Base-by-base conservation (phyloP, 805 yeast species). In the Zygosaccharomyces bailii region DNA sequence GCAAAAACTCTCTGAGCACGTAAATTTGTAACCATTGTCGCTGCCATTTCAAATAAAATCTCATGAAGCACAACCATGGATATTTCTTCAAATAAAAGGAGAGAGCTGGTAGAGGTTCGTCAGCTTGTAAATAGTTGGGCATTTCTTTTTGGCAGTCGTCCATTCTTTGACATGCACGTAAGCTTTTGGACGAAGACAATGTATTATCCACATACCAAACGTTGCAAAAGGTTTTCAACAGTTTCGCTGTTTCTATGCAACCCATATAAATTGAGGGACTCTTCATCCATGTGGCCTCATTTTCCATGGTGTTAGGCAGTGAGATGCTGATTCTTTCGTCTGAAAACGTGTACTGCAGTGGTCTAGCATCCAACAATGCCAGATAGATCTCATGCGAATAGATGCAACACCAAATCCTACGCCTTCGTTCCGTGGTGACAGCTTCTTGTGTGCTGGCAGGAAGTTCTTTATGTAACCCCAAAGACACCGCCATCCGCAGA, bases 321-420 rank as follows among this genome's bases (percentile, higher is more conserved):
- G 69, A 65, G 19, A 76, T 74, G 53, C 76, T 80, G 53, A 76
- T 68, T 48, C 69, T 70, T 11, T 63, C 60, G 7, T 65, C 62
- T 1, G 83, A 82, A 36, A 78, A 62, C 18, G 42, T 13, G 33
- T 33, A 46, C 50, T 72, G 73, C 4, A 78, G 70, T 1, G 88
- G 87, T 52, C 88, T 65, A 10, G 86, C 86, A 60, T 79, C 78
- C 0, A 84, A 76, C 17, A 82, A 69, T 1, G 84, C 76, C 13
- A 84, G 76, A 42, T 83, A 81, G 13, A 80, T 75, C 59, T 80
- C 86, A 53, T 79, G 79, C 41, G 76, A 73, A 51, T 76, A 79
- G 7, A 83, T 52, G 1, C 83, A 82, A 84, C 86, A 82, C 85
- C 86, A 82, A 24, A 80, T 59, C 43, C 86, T 63, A 54, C 84